phyloP scores from a whole-genome alignment of 495 filamentous ascomycete species.

The Rhypophila decipiens region DNA sequence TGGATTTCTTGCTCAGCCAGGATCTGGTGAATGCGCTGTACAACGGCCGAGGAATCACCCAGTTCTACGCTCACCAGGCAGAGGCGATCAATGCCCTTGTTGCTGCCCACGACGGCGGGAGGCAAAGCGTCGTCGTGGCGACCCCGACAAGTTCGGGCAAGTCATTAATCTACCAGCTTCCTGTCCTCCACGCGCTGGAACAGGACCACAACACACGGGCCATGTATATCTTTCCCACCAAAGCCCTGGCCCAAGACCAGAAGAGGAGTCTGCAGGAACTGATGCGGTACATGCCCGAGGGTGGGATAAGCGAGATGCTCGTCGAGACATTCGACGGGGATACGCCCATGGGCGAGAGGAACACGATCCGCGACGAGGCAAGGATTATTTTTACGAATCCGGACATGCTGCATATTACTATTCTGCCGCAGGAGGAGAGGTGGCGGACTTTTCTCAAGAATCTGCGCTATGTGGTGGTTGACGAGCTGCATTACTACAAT shows the following conservation, averaged over 20 bases:
- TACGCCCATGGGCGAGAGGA: conserved; percentile 73
- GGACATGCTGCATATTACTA: conserved; percentile 95
- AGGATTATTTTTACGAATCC: conserved; percentile 97
- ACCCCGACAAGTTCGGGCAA: conserved; percentile 97
- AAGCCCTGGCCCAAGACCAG: conserved; percentile 95
- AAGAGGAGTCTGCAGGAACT: conserved; percentile 81
- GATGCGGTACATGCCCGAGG: conserved; percentile 69
- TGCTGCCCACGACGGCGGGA: conserved; percentile 64
- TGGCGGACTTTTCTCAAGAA: conserved; percentile 90
- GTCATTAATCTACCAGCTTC: conserved; percentile 92
- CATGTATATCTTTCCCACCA: conserved; percentile 98
- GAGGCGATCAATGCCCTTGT: conserved; percentile 91
- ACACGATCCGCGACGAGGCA: conserved; percentile 77
- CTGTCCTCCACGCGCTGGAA: conserved; percentile 84
- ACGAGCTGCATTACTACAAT: conserved; percentile 94
- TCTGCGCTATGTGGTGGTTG: conserved; percentile 81
- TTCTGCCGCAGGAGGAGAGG: conserved; percentile 81
- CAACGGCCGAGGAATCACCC: conserved; percentile 78
- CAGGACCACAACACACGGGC: conserved; percentile 68
- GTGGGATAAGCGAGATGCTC: conserved; percentile 63
- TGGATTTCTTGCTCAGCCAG: conserved; percentile 83
- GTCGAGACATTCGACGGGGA: conserved; percentile 97
- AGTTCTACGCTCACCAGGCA: conserved; percentile 89
- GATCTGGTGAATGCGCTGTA: conserved; percentile 90
- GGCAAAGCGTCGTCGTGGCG: conserved; percentile 88